These are phyloP conservation scores for Diaporthe caulivora DNA, from an alignment of 2,329 filamentous ascomycete species.

Conservation along the genomic window DNA sequence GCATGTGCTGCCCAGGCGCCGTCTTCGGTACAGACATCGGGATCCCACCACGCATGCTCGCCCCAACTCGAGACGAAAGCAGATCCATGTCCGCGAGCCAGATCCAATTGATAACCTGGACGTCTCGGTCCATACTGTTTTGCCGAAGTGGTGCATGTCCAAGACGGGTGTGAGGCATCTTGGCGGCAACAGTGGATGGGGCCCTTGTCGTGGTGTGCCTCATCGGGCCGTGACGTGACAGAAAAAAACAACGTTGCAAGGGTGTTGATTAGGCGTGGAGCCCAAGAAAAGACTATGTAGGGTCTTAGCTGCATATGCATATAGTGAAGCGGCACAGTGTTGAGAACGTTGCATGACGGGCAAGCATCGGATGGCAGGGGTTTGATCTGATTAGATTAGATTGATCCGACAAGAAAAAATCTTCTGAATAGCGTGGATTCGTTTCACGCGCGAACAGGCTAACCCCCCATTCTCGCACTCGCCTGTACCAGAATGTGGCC, in stretches of 20 bases:
- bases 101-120: background rate
- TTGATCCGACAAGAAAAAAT: constrained; percentile 36
- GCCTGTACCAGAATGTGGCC: background rate
- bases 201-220: background rate
- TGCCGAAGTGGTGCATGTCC: no score
- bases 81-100: background rate
- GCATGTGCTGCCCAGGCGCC: background rate
- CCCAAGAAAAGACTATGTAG: background rate
- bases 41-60: background rate
- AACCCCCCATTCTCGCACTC: background rate
- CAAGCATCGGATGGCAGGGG: background rate
- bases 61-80: background rate
- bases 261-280: background rate
- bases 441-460: background rate
- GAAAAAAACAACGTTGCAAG: background rate
- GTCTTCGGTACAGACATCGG: background rate
- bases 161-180: background rate
- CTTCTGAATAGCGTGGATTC: background rate
- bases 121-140: background rate
- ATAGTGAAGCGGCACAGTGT: background rate
- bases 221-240: background rate
- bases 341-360: background rate
- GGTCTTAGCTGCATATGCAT: background rate
- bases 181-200: background rate
- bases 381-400: constrained; percentile 34